Conservation (phyloP, 192 early-diverging fungal species). For the Mortierella hygrophila region DNA sequence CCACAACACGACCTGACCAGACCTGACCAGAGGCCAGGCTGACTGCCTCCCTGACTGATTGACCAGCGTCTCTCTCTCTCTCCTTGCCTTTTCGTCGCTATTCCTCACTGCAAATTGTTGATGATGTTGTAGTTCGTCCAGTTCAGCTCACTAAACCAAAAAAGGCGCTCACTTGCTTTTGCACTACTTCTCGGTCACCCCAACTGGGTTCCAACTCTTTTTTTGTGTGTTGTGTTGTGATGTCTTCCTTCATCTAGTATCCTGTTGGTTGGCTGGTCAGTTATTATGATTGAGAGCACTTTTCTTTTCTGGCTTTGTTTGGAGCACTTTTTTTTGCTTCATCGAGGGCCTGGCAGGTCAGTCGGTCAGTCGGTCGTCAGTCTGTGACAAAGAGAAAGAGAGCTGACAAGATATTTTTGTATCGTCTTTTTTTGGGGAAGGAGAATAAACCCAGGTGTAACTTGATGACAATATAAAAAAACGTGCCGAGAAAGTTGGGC, state of each 20-base stretch:
- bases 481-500: neutral
- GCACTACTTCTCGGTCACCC: neutral
- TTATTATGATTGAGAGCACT: conserved; percentile 38
- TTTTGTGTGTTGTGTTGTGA: neutral
- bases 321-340: conserved; percentile 6
- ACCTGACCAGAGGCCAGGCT: neutral
- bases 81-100: neutral
- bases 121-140: neutral
- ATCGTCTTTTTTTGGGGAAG: neutral
- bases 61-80: neutral
- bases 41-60: neutral
- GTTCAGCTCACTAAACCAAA: conserved; percentile 2
- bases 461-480: conserved; percentile 12
- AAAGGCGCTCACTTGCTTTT: conserved; percentile 10
- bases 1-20: neutral
- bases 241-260: neutral
- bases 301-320: conserved; percentile 12
- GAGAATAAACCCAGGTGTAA: conserved; percentile 2
- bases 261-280: conserved; percentile 10
- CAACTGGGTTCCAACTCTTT: conserved; percentile 20
- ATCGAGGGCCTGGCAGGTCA: neutral
- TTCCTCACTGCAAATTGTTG: neutral
- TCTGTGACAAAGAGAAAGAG: neutral
- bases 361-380: neutral
- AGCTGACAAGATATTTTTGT: conserved; percentile 8